Base-by-base conservation (phyloP, 2,329 filamentous ascomycete species). In the Alternaria infectoria region DNA sequence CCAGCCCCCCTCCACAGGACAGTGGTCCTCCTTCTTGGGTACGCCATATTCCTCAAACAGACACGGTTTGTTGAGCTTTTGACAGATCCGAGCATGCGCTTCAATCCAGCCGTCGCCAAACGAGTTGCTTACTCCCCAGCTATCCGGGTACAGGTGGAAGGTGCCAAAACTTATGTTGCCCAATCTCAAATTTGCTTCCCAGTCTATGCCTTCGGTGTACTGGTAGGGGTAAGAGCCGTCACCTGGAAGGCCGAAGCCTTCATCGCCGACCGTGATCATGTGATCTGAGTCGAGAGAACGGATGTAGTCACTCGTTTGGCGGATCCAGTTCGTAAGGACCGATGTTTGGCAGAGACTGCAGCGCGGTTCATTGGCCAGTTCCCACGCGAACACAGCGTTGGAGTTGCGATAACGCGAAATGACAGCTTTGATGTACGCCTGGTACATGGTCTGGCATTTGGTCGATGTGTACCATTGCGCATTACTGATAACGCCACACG, bases 281-380 rank as follows among this genome's bases (percentile, higher is more conserved):
- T 90, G 89, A 50, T 83, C 74, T 2, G 83, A 67, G 70, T 91
- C 89, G 12, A 91, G 81, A 12, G 81, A 84, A 77, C 91, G 91
- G 77, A 91, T 86, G 73, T 90, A 91, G 9, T 82, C 78, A 25
- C 86, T 88, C 3, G 85, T 87, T 6, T 78, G 77, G 44, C 82
- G 79, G 17, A 88, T 88, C 90, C 89, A 91, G 49, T 86, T 81
- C 36, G 83, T 85, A 63, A 91, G 82, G 21, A 89, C 83, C 8
- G 83, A 82, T 5, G 86, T 85, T 44, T 81, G 79, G 73, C 89
- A 91, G 12, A 86, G 85, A 13, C 84, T 81, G 79, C 89, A 91
- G 62, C 89, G 83, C 15, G 89, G 86, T 77, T 91, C 89, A 68
- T 91, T 91, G 60, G 83, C 86, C 2, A 91, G 80, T 70, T 91